Evolutionary conservation across 129 eudicot species (phyloP).

Genomic region (Heracleum sosnowskyi): DNA sequence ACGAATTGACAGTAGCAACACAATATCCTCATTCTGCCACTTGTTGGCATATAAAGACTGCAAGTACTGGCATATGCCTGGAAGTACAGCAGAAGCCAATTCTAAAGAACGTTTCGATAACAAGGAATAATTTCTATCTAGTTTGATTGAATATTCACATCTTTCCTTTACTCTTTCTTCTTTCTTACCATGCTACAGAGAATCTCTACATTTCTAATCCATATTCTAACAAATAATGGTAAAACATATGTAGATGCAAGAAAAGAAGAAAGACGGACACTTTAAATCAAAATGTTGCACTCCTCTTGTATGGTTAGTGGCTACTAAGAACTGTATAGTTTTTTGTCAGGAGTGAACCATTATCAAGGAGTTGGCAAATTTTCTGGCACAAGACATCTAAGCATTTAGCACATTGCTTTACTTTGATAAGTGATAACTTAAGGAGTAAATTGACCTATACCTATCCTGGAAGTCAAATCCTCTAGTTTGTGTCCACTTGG

Average conservation of each 20-base stretch:
- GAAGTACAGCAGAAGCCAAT: background rate
- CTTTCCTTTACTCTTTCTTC: background rate
- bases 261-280: background rate
- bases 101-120: background rate
- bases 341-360: background rate
- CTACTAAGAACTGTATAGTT: background rate
- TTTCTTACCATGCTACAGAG: background rate
- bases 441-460: background rate
- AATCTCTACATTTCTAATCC: background rate
- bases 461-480: background rate
- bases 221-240: background rate
- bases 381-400: background rate
- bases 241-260: background rate
- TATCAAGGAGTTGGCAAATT: background rate
- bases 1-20: no score
- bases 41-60: background rate
- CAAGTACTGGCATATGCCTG: background rate
- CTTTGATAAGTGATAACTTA: background rate
- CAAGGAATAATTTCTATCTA: background rate
- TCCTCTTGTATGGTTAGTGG: background rate
- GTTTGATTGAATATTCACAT: background rate
- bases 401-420: background rate
- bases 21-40: no score
- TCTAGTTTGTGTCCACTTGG: background rate
- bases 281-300: background rate